Percentiles rank a stretch among this genome's conserved stretches.
phyloP scores from a whole-genome alignment of 768 basidiomycete genomes.

The Phlebiopsis gigantea region DNA sequence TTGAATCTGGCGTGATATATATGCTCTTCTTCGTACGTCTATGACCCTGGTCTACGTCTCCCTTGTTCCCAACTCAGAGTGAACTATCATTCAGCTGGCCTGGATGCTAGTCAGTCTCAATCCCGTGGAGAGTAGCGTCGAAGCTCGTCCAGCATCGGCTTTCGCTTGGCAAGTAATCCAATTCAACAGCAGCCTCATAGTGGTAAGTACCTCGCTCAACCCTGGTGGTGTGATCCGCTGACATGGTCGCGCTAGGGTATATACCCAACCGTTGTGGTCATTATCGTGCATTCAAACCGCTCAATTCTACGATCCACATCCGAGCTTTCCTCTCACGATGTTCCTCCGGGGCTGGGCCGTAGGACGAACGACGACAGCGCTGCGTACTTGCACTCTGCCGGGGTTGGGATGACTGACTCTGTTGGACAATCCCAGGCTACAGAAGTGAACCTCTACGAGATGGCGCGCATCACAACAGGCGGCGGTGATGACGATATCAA shows the following conservation, averaged over 20 bases:
- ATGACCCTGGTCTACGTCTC: neutral
- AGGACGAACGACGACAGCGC: neutral
- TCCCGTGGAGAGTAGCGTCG: constrained; percentile 10
- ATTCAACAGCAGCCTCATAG: constrained; percentile 17
- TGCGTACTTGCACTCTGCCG: neutral
- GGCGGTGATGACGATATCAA: neutral
- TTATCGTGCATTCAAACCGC: constrained; percentile 14
- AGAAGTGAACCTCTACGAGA: neutral
- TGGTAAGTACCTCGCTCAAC: constrained; percentile 11
- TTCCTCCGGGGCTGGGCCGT: neutral
- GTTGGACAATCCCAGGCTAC: neutral
- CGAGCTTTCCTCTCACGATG: neutral
- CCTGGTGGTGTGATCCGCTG: neutral
- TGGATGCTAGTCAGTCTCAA: constrained; percentile 4
- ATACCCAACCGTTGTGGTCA: constrained; percentile 18
- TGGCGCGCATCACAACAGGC: neutral
- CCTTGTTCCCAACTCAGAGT: neutral
- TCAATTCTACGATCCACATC: neutral
- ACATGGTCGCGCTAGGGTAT: constrained; percentile 12
- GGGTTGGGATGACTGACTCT: neutral
- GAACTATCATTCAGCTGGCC: neutral
- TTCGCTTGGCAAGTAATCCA: constrained; percentile 16
- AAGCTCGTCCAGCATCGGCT: neutral
- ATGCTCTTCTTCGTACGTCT: constrained; percentile 21
- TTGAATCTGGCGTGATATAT: constrained; percentile 21